phyloP scores from a whole-genome alignment of 1,139 yeast genomes.

The Saccharomyces hybrid region DNA sequence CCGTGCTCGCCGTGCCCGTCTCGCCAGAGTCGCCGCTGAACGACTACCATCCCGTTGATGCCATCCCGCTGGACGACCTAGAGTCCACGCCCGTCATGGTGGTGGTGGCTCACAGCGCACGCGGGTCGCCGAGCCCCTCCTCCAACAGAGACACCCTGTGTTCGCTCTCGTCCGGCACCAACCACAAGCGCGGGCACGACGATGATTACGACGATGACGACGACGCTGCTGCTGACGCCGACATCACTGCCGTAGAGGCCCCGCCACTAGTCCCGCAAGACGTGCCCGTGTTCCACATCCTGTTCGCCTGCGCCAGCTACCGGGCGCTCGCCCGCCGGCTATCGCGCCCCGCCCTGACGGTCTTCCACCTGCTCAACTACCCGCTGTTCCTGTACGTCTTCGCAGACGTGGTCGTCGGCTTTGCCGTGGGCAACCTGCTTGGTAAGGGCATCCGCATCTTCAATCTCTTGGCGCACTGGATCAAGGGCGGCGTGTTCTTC shows the following conservation, averaged over 20 bases:
- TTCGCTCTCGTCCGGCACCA: neutral
- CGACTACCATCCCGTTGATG: conserved; percentile 34
- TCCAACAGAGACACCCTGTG: neutral
- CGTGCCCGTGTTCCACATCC: neutral
- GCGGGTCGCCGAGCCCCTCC: conserved; percentile 4
- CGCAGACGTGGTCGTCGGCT: conserved; percentile 62
- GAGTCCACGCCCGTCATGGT: conserved; percentile 10
- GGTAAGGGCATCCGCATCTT: conserved; percentile 65
- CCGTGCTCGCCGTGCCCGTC: conserved; percentile 35
- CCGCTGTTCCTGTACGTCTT: conserved; percentile 57
- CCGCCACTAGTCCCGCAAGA: neutral
- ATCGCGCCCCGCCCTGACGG: conserved; percentile 14
- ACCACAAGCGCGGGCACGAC: neutral
- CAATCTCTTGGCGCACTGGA: conserved; percentile 86
- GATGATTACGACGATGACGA: neutral
- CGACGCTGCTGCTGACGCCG: neutral
- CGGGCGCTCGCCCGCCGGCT: neutral
- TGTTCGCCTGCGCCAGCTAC: neutral
- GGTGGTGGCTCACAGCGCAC: conserved; percentile 2
- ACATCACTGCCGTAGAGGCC: neutral
- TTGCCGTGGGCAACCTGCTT: conserved; percentile 61
- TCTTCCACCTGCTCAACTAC: conserved; percentile 54
- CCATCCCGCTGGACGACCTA: conserved; percentile 23
- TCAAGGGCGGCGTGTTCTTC: conserved; percentile 89
- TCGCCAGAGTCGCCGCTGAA: conserved; percentile 25